Base-by-base conservation (phyloP, 1,139 yeast species). In the Suhomyces kunorum region DNA sequence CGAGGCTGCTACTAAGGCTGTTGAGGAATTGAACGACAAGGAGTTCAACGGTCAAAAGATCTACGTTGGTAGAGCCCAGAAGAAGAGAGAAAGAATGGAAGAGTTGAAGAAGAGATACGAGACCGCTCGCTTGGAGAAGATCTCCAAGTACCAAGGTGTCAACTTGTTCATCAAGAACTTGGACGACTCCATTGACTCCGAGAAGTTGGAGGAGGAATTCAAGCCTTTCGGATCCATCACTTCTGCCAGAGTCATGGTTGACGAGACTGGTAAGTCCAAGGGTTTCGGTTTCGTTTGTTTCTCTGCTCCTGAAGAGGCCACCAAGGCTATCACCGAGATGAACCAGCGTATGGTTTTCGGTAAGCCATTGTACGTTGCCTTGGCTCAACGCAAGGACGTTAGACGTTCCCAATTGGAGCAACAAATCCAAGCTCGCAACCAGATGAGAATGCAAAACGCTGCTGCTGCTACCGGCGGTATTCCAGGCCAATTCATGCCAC, bases 201-300 rank as follows among this genome's bases (percentile, higher is more conserved):
- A 87, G 67, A 81, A 79, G 70, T 83, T 92, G 64, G 83, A 80
- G 66, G 96, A 88, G 74, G 96, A 88, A 72, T 92, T 92, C 66
- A 76, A 88, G 61, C 88, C 94, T 53, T 88, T 84, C 66, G 99
- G 99, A 66, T 71, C 87, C 63, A 92, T 94, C 73, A 88, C 98
- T 55, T 87, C 96, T 50, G 97, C 94, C 54, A 89, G 87, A 76
- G 95, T 92, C 54, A 90, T 92, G 97, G 82, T 86, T 61, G 96
- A 88, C 65, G 97, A 90, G 59, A 69, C 81, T 50, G 97, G 96
- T 56, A 89, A 88, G 74, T 88, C 98, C 50, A 90, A 87, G 78
- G 98, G 98, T 55, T 92, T 92, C 66, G 98, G 98, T 62, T 92
- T 92, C 66, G 99, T 92, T 58, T 89, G 98, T 74, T 94, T 86